phyloP scores from a whole-genome alignment of 305 asterid species.

The Solanum chacoense region DNA sequence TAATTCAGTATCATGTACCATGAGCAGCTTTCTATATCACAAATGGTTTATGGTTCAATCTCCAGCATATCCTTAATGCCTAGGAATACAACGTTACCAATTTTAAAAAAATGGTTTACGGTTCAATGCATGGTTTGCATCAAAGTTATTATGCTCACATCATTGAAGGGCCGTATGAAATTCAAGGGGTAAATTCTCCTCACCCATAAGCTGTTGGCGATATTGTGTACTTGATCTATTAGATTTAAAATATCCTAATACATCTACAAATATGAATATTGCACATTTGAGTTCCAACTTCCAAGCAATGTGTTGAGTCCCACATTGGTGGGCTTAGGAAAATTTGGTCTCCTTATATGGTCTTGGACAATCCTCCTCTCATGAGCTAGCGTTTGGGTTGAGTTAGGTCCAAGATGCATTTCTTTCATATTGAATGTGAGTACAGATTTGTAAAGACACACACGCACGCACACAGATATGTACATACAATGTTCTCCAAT shows the following conservation, averaged over 20 bases:
- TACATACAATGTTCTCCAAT: not conserved
- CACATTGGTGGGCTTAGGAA: not conserved
- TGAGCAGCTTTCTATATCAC: not conserved
- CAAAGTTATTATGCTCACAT: not conserved
- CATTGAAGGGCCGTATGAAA: not conserved
- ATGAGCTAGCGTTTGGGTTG: not conserved
- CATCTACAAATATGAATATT: not conserved
- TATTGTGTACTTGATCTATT: not conserved
- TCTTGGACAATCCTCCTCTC: not conserved
- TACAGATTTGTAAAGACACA: not conserved
- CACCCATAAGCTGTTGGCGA: not conserved
- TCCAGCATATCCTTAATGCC: not conserved
- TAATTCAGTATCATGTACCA: not conserved
- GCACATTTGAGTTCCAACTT: not conserved
- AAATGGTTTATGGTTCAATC: not conserved
- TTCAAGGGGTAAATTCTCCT: not conserved
- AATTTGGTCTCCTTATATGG: not conserved
- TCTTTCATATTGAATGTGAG: not conserved
- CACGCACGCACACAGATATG: not conserved
- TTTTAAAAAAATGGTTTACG: not conserved
- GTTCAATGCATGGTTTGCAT: not conserved
- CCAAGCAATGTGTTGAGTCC: not conserved
- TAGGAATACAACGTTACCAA: not conserved
- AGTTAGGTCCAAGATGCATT: not conserved
- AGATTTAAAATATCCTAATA: not conserved